These are phyloP conservation scores for Diversispora epigaea DNA, from an alignment of 192 early-diverging fungal species.

Conservation along the genomic window DNA sequence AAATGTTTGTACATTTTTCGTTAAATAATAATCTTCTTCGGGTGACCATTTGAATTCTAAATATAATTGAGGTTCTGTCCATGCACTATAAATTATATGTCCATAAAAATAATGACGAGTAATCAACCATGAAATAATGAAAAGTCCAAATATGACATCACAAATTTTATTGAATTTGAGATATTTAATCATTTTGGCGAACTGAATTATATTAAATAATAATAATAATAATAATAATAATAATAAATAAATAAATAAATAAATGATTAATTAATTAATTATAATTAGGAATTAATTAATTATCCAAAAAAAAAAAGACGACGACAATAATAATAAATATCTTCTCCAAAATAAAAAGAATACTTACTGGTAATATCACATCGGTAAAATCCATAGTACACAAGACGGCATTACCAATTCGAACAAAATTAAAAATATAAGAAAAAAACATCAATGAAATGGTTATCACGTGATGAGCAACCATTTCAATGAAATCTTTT, in stretches of 20 bases:
- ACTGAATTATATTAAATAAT: constrained; percentile 30
- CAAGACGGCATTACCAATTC: constrained; percentile 78
- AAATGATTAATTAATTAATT: neutral
- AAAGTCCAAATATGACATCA: constrained; percentile 71
- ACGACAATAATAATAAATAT: no score
- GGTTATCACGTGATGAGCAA: constrained; percentile 77
- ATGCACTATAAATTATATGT: constrained; percentile 64
- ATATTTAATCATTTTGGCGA: constrained; percentile 83
- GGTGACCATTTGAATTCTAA: constrained; percentile 59
- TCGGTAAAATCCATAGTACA: constrained; percentile 79
- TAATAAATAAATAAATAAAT: neutral
- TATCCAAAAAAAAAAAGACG: no score
- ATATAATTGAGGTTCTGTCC: constrained; percentile 47
- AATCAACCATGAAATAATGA: constrained; percentile 72
- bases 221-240: neutral
- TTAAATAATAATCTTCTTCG: constrained; percentile 56
- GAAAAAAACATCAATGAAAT: constrained; percentile 63
- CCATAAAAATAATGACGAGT: constrained; percentile 74
- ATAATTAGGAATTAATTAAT: neutral
- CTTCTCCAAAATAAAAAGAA: neutral
- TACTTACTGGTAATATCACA: constrained; percentile 67
- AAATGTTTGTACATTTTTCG: constrained; percentile 45
- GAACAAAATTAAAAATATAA: constrained; percentile 68
- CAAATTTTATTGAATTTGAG: constrained; percentile 57
- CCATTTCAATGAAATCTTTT: constrained; percentile 72